Evolutionary conservation across 371 early-diverging fungal genomes (phyloP), one percentile per base, ranked within the genome.

Genomic region (Encephalitozoon cuniculi): DNA sequence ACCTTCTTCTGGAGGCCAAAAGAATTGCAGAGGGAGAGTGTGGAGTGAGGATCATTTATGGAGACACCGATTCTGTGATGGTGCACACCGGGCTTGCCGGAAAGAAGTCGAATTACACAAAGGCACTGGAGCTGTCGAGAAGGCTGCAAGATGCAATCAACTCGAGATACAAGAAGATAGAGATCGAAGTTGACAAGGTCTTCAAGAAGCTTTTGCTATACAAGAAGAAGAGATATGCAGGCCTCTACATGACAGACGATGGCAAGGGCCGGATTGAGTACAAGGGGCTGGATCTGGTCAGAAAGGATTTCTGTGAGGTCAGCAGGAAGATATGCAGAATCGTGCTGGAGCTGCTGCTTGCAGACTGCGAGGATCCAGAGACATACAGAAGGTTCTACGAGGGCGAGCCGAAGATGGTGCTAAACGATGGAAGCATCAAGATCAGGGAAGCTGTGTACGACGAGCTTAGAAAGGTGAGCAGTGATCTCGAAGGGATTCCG

Each of bases 21-120:
- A 88, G 91, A 41, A 84, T 94, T 15, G 95, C 96, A 1, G 87
- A 88, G 52, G 68, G 78, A 44, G 11, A 70, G 49, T 52, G 75
- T 21, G 70, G 77, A 23, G 41, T 81, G 84, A 54, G 64, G 81
- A 94, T 97, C 12, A 93, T 99, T 83, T 99, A 99, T 85, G 99
- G 99, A 78, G 99, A 99, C 84, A 99, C 99, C 0, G 99, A 99
- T 85, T 96, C 97, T 2, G 94, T 99, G 75, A 98, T 99, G 98
- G 93, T 99, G 59, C 87, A 96, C 81, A 95, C 95, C 4, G 89
- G 90, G 73, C 88, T 90, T n/a, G 85, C 79, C 9, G 88, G 90
- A n/a, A 77, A 92, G 0, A 81, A 82, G 0, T 87, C 44, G 8
- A 77, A 81, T 53, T 40, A 65, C 34, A 72, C 28, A 11, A 49